Evolutionary conservation across 202 grass and related monocot genomes (phyloP).

Genomic region (Brachypodium distachyon): DNA sequence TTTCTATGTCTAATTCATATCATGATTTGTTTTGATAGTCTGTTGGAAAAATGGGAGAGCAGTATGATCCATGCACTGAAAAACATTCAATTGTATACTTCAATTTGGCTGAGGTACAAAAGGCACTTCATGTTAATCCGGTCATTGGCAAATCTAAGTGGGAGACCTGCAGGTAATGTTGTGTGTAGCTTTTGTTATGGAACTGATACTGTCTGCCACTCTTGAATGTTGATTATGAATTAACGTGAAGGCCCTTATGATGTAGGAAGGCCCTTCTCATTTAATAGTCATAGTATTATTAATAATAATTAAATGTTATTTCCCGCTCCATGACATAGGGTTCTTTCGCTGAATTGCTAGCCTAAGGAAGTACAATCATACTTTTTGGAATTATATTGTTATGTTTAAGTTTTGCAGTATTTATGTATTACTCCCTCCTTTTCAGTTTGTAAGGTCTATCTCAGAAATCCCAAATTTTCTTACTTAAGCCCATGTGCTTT

Average conservation of each 20-base stretch:
- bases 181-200: background rate
- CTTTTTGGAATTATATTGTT: background rate
- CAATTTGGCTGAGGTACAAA: slow-evolving; percentile 85
- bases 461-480: too few relatives aligned
- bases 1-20: slow-evolving; percentile 23
- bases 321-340: background rate
- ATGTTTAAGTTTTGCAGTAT: slow-evolving; percentile 5
- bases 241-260: background rate
- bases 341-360: background rate
- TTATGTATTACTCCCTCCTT: too few relatives aligned
- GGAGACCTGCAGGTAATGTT: slow-evolving; percentile 87
- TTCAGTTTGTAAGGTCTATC: too few relatives aligned
- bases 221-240: background rate
- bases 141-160: slow-evolving; percentile 64
- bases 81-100: slow-evolving; percentile 94
- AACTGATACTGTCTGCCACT: background rate
- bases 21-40: slow-evolving; percentile 47
- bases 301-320: background rate
- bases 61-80: slow-evolving; percentile 94
- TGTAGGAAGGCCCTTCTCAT: background rate
- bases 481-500: too few relatives aligned
- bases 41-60: slow-evolving; percentile 61
- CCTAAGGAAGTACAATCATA: background rate
- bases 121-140: slow-evolving; percentile 84
- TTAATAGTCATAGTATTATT: background rate